Percentiles rank a stretch among this genome's conserved stretches.
Evolutionary conservation across 139 green algal species (phyloP).

Genomic region (Limnomonas spitsbergensis): DNA sequence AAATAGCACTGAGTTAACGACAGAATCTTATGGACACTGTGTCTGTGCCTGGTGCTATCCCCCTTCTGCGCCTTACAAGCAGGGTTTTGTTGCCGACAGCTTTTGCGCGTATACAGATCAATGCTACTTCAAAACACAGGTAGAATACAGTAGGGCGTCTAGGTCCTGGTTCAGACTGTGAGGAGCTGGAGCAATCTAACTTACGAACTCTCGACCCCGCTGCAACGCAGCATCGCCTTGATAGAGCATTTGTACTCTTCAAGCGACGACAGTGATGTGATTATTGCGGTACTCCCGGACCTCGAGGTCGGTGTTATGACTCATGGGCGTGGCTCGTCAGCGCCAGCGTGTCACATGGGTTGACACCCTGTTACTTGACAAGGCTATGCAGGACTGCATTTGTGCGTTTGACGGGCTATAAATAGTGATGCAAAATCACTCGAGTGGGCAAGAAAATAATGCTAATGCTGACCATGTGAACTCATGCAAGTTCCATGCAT

Average conservation of each 20-base stretch:
- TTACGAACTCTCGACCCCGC: not conserved
- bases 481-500: too few relatives aligned
- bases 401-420: too few relatives aligned
- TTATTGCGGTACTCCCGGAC: constrained; percentile 34
- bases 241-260: constrained; percentile 31
- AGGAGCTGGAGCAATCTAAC: not conserved
- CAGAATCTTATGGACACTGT: constrained; percentile 26
- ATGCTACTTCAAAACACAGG: not conserved
- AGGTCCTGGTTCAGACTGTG: not conserved
- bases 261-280: constrained; percentile 14
- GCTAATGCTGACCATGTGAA: too few relatives aligned
- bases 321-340: not conserved
- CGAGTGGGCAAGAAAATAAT: too few relatives aligned
- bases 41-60: constrained; percentile 14
- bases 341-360: too few relatives aligned
- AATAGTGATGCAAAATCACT: too few relatives aligned
- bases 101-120: constrained; percentile 27
- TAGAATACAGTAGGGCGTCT: not conserved
- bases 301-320: not conserved
- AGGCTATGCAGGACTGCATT: too few relatives aligned
- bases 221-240: constrained; percentile 18
- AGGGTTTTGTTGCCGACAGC: constrained; percentile 42
- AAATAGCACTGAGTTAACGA: too few relatives aligned
- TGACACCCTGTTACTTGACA: too few relatives aligned
- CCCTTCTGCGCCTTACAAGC: constrained; percentile 27